phyloP scores from a whole-genome alignment of 805 yeast species.

The Maudiozyma saulgeensis region DNA sequence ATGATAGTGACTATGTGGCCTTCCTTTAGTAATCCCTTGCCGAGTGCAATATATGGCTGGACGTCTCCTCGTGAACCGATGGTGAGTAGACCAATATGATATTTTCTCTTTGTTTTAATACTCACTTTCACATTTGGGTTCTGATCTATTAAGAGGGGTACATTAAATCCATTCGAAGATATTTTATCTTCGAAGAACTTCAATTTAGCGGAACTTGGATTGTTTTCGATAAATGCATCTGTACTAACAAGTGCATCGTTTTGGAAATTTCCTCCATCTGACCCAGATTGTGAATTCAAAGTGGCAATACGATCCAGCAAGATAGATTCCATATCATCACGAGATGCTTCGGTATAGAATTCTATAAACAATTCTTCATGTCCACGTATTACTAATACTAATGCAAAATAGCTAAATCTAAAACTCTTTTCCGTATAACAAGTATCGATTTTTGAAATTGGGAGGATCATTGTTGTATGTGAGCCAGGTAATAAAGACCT shows the following conservation, averaged over 20 bases:
- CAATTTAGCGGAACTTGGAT: constrained; percentile 46
- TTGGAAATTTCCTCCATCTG: background rate
- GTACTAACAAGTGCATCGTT: background rate
- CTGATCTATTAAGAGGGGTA: constrained; percentile 62
- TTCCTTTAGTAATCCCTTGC: constrained; percentile 63
- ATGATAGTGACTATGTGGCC: constrained; percentile 83
- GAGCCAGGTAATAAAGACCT: constrained; percentile 72
- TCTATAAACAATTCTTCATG: constrained; percentile 72
- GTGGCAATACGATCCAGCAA: constrained; percentile 42
- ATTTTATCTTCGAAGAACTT: constrained; percentile 60
- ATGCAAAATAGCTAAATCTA: constrained; percentile 59
- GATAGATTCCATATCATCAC: constrained; percentile 65
- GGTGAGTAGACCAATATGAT: constrained; percentile 61
- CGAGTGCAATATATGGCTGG: constrained; percentile 91
- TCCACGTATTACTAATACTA: constrained; percentile 61
- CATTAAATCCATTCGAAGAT: constrained; percentile 49
- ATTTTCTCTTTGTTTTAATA: constrained; percentile 44
- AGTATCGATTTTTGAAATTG: constrained; percentile 61
- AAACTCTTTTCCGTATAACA: constrained; percentile 60
- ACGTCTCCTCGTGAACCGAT: constrained; percentile 97
- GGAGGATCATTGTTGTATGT: constrained; percentile 72
- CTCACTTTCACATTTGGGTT: constrained; percentile 45
- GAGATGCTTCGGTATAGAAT: constrained; percentile 49
- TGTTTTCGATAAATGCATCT: constrained; percentile 7
- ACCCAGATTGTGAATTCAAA: background rate